phyloP scores from a whole-genome alignment of 495 filamentous ascomycete genomes.

The Neurospora sublineolata region DNA sequence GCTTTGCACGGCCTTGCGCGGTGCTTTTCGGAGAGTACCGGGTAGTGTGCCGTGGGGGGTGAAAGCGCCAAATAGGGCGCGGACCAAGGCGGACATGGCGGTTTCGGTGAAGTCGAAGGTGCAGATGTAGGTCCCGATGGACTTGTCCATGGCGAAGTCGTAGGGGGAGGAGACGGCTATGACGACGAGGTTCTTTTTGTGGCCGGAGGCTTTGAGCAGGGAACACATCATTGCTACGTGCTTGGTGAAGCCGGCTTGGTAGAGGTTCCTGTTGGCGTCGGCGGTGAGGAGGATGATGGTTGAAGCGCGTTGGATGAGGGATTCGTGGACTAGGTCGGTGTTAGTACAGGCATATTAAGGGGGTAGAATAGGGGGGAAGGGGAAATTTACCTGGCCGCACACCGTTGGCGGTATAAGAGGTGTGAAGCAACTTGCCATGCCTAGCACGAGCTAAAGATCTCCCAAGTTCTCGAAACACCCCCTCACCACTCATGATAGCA shows the following conservation, averaged over 20 bases:
- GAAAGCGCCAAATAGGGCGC: slow-evolving; percentile 69
- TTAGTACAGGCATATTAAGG: slow-evolving; percentile 3
- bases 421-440: slow-evolving; percentile 73
- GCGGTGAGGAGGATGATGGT: slow-evolving; percentile 81
- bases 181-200: slow-evolving; percentile 66
- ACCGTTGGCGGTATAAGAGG: slow-evolving; percentile 83
- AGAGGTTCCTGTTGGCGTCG: slow-evolving; percentile 80
- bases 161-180: slow-evolving; percentile 88
- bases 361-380: background rate
- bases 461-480: slow-evolving; percentile 75
- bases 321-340: slow-evolving; percentile 57
- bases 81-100: slow-evolving; percentile 69
- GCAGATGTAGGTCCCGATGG: slow-evolving; percentile 79
- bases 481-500: slow-evolving; percentile 77
- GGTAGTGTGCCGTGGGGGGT: slow-evolving; percentile 61
- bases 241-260: slow-evolving; percentile 84
- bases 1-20: slow-evolving; percentile 57
- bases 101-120: slow-evolving; percentile 93
- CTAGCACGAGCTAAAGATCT: slow-evolving; percentile 69
- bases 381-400: slow-evolving; percentile 49
- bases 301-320: slow-evolving; percentile 72
- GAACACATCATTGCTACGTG: slow-evolving; percentile 87
- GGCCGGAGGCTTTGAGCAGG: slow-evolving; percentile 41
- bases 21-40: slow-evolving; percentile 50
- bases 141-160: slow-evolving; percentile 85